Evolutionary conservation across 805 yeast genomes (phyloP), one percentile per base, ranked within the genome.

Genomic region (Wickerhamomyces sydowiorum): DNA sequence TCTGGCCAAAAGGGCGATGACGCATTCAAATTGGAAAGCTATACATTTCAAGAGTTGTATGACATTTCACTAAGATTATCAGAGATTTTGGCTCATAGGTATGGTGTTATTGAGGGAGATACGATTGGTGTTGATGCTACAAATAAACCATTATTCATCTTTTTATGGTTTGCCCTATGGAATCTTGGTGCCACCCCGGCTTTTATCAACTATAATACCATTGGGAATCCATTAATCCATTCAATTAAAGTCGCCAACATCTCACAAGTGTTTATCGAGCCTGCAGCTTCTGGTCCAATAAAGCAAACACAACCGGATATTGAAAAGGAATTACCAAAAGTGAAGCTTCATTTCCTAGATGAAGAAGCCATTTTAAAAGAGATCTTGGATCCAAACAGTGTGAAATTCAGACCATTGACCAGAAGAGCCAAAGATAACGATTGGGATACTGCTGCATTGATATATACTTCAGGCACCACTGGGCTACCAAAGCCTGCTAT

Each of bases 401-500:
- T 78, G 15, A 60, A 65, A 56, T 70, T 76, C 56, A 63, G 90
- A 56, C 78, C 82, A 43, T 63, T 62, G 8, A 62, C 76, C 9
- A 75, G 96, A 62, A 75, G 85, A 49, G 75, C 77, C 8, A 62
- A 63, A 8, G 78, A 79, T 39, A 61, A 69, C 12, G 83, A 82
- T 57, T 75, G 69, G 50, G 75, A 78, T 42, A 75, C 91, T 4
- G 81, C 85, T 18, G 74, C 82, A 49, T 72, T 86, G 50, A 86
- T 90, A 39, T 90, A 82, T 61, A 90, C 98, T 1, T 86, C 96
- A 0, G 98, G 98, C 31, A 91, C 97, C 7, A 87, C 97, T 0
- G 97, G 97, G 0, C 66, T 90, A 47, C 97, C 98, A 14, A 90
- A 90, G 62, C 85, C 96, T 5, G 97, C 96, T 2, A 83, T 86